These are phyloP conservation scores for Xylaria sp. DNA, from an alignment of 2,329 filamentous ascomycete species.

Conservation along the genomic window DNA sequence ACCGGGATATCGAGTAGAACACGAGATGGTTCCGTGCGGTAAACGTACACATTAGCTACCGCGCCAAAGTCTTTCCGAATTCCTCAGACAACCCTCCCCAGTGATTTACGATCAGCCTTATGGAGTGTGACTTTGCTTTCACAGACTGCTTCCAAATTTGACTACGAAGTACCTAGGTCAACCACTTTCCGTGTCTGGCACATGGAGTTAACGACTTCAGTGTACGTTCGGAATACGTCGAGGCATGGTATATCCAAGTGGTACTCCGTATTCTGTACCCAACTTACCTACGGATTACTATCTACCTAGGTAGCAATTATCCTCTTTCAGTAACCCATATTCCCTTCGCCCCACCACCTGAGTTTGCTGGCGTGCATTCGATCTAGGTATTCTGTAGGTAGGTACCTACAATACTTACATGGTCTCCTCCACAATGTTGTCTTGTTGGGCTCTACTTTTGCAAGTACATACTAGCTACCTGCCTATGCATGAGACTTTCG, in stretches of 20 bases:
- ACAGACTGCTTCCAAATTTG: constrained; percentile 9
- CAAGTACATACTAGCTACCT: too few relatives aligned
- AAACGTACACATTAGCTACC: not conserved
- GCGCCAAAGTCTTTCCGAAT: constrained; percentile 17
- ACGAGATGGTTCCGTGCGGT: too few relatives aligned
- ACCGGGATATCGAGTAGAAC: too few relatives aligned
- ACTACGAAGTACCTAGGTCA: not conserved
- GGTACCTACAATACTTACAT: not conserved
- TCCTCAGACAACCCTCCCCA: constrained; percentile 7
- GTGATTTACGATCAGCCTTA: constrained; percentile 17
- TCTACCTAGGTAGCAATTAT: not conserved
- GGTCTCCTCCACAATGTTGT: not conserved
- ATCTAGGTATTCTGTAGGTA: not conserved
- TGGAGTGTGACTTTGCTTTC: constrained; percentile 14
- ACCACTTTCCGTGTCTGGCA: not conserved
- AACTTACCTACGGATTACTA: not conserved
- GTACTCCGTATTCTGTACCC: not conserved
- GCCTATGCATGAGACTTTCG: not conserved
- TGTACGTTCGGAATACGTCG: not conserved
- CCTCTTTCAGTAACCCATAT: not conserved
- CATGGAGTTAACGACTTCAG: constrained; percentile 2
- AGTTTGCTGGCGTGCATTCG: not conserved
- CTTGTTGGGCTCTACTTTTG: not conserved
- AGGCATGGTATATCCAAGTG: not conserved
- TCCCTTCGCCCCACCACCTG: not conserved